Base-by-base conservation (phyloP, 2,329 filamentous ascomycete genomes). In the Talaromyces islandicus region DNA sequence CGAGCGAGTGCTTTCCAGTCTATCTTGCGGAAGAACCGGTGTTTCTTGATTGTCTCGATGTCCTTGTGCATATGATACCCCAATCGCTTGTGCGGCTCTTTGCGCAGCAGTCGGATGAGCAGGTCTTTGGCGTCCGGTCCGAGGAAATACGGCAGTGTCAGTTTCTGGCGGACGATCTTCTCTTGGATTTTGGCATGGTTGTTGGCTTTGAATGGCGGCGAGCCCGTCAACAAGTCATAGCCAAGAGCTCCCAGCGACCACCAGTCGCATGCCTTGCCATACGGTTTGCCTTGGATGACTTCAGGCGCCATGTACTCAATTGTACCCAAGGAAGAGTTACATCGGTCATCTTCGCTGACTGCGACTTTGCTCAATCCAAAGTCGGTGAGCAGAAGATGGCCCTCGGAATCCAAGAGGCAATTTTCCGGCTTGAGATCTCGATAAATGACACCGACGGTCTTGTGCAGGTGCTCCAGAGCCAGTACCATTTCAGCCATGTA, bases 291-390 rank as follows among this genome's bases (percentile, higher is more conserved):
- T 63, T 88, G 84, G 62, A 99, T 86, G 56, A 99, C 90, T 77
- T 99, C 94, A 0, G 94, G 94, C 0, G 94, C 95, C 94, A 99
- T 99, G 82, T 99, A 99, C 73, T 97, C 94, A 61, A 97, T 88
- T 0, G 94, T 99, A 56, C 94, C 94, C 10, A 97, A 85, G 65
- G 97, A 89, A 48, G 91, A 96, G 76, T 92, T 91, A 81, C 93
- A 97, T 32, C 81, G 82, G 64, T 82, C 82, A 59, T 84, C 83
- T 58, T 85, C 77, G 60, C 92, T 88, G 17, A 94, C 83, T 0
- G 92, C 88, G 32, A 97, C 94, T 77, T 99, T 99, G 77, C 91
- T 96, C 19, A 99, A 84, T 4, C 94, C 94, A 73, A 99, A 99
- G 75, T 99, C 95, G 1, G 95, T 97, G 29, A 99, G 83, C 4